Conservation (phyloP, 179 eudicot genomes). For the Amaranthus tricolor region DNA sequence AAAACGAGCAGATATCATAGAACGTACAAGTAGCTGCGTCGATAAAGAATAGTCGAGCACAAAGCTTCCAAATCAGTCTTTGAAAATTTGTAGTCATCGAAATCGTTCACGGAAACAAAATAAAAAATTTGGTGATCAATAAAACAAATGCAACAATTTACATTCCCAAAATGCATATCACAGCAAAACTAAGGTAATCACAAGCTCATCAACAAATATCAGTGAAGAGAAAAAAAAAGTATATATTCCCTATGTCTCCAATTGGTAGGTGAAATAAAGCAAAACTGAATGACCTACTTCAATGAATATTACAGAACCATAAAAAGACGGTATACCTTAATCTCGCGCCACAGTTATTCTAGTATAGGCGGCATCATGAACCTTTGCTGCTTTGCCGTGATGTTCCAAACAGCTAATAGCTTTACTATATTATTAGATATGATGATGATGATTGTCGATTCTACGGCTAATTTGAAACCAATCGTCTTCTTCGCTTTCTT, state of each 20-base stretch:
- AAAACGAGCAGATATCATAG: too few relatives aligned
- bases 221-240: constrained; percentile 18
- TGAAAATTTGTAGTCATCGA: neutral
- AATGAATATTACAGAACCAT: constrained; percentile 17
- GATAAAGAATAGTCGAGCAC: too few relatives aligned
- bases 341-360: constrained; percentile 6
- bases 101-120: neutral
- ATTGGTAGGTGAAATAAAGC: constrained; percentile 3
- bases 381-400: neutral
- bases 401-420: constrained; percentile 11
- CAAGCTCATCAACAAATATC: constrained; percentile 24
- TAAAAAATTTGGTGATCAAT: constrained; percentile 12
- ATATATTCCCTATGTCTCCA: constrained; percentile 22
- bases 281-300: constrained; percentile 22
- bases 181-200: constrained; percentile 19
- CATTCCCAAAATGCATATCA: constrained; percentile 18
- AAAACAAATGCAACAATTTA: constrained; percentile 27
- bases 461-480: constrained; percentile 37
- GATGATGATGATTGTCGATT: constrained; percentile 9
- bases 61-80: neutral
- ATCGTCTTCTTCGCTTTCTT: constrained; percentile 42
- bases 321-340: constrained; percentile 5
- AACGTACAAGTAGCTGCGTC: too few relatives aligned
- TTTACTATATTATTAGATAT: constrained; percentile 16
- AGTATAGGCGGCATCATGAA: constrained; percentile 11